Evolutionary conservation across 2,329 filamentous ascomycete genomes (phyloP), one percentile per base, ranked within the genome.

Genomic region (Aspergillus fumigatiaffinis): DNA sequence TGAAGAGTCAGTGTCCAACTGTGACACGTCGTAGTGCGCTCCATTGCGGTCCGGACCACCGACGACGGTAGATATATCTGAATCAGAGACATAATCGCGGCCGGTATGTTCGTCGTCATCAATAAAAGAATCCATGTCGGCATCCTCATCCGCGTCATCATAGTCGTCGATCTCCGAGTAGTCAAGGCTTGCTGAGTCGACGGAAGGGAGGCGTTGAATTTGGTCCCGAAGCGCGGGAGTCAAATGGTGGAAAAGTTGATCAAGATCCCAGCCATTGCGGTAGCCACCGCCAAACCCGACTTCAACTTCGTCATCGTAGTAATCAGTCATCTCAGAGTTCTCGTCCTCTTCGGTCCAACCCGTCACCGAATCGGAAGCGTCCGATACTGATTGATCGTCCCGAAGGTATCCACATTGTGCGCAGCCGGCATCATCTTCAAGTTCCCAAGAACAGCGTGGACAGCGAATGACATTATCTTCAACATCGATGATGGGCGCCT

Each of bases 391-490:
- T 53, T 70, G 74, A 20, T 73, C 74, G 50, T 81, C 79, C 23
- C 79, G 75, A 52, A 79, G 77, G 53, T 81, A 83, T 51, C 82
- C 79, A 56, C 87, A 89, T 21, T 78, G 74, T 23, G 68, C 60
- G 64, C 87, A 90, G 3, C 64, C 70, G 63, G 63, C 54, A 55
- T 83, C 83, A 47, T 86, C 84, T 66, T 86, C 84, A 50, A 89
- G 75, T 69, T 89, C 87, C 79, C 82, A 84, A 8, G 79, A 73
- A 70, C 87, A 90, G 2, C 74, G 61, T 1, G 86, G 86, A 68
- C 87, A 90, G 61, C 86, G 80, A 54, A 82, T 74, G 20, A 88
- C 80, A 35, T 82, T 81, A 67, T 89, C 86, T 66, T 80, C 79
- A 35, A 80, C 73, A 62, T 88, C 85, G 50, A 78, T 74, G 38